Conservation (phyloP, 768 basidiomycete genomes). For the Suillus americanus region DNA sequence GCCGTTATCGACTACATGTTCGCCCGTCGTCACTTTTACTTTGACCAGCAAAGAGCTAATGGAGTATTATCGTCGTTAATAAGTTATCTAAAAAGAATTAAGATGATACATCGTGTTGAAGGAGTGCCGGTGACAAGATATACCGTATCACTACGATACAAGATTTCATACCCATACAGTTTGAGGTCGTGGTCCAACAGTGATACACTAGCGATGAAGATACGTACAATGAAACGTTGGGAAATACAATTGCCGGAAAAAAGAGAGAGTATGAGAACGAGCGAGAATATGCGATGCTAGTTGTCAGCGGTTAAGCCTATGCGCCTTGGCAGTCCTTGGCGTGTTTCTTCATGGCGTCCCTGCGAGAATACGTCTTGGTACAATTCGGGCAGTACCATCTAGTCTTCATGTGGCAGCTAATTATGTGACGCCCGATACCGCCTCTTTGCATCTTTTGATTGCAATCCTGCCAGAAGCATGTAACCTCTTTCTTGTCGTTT, state of each 20-base stretch:
- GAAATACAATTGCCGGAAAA: too few relatives aligned
- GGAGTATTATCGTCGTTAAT: neutral
- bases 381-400: conserved; percentile 23
- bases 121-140: neutral
- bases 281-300: neutral
- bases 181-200: neutral
- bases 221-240: neutral
- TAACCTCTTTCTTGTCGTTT: conserved; percentile 13
- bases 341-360: conserved; percentile 26
- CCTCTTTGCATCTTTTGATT: conserved; percentile 27
- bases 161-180: neutral
- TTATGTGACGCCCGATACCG: conserved; percentile 23
- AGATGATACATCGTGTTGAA: neutral
- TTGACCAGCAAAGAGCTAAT: neutral
- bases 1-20: neutral
- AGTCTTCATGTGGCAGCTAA: conserved; percentile 21
- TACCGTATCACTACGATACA: neutral
- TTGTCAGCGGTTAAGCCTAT: conserved; percentile 10
- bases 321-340: conserved; percentile 25
- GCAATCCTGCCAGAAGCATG: conserved; percentile 25
- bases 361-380: conserved; percentile 25
- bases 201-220: neutral
- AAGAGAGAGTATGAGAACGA: neutral
- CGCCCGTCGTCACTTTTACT: neutral
- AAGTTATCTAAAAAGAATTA: neutral